A percentile compares a stretch with the other conserved stretches of the same genome.
Evolutionary conservation across 2,329 filamentous ascomycete genomes (phyloP).

Genomic region (Scedosporium dehoogii): DNA sequence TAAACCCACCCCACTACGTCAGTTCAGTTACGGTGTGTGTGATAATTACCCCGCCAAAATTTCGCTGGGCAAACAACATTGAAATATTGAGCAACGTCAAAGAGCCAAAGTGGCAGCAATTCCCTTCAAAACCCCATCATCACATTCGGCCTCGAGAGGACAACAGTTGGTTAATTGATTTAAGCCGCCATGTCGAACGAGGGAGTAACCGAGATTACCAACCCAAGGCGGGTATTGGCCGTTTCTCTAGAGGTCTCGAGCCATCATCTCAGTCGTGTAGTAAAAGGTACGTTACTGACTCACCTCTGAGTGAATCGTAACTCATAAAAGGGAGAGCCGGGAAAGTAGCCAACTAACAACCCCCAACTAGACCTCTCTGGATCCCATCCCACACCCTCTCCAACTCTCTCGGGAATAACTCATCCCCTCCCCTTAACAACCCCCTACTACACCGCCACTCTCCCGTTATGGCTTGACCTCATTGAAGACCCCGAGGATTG

Average conservation of each 20-base stretch:
- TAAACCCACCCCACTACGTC: not conserved
- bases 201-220: slow-evolving; percentile 12
- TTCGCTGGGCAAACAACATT: not conserved
- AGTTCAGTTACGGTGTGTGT: not conserved
- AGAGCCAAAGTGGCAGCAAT: no score
- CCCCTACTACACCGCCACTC: slow-evolving; percentile 47
- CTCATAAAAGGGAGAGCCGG: not conserved
- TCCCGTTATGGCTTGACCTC: slow-evolving; percentile 61
- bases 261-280: slow-evolving; percentile 35
- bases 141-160: no score
- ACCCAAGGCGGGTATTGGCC: slow-evolving; percentile 48
- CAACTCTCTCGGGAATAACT: slow-evolving; percentile 47
- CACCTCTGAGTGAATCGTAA: not conserved
- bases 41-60: not conserved
- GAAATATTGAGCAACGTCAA: not conserved
- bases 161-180: not conserved
- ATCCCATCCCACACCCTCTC: slow-evolving; percentile 26
- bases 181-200: not conserved
- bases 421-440: slow-evolving; percentile 47
- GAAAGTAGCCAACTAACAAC: not conserved
- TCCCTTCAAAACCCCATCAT: no score
- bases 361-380: slow-evolving; percentile 34
- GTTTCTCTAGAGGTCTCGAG: slow-evolving; percentile 39
- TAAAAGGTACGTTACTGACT: slow-evolving; percentile 36
- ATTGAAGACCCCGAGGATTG: slow-evolving; percentile 27